Conservation (phyloP, 805 yeast species). For the Hanseniaspora clermontiae region DNA sequence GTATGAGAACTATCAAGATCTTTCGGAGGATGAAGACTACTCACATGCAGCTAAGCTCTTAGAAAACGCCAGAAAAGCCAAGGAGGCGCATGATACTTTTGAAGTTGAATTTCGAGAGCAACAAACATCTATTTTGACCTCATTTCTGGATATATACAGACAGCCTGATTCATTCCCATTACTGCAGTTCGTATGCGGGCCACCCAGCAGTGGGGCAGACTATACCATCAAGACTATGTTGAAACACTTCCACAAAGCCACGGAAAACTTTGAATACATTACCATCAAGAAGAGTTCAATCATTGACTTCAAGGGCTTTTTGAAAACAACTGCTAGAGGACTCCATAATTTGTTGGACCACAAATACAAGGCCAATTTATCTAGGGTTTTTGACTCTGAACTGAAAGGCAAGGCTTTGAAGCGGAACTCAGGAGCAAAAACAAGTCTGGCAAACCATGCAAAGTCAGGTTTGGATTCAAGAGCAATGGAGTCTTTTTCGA, state of each 20-base stretch:
- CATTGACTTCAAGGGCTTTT: conserved; percentile 7
- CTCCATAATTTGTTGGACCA: background rate
- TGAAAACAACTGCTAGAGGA: conserved; percentile 4
- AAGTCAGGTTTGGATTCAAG: conserved; percentile 12
- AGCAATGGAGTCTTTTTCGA: conserved; percentile 6
- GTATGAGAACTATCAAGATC: background rate
- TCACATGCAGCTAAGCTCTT: background rate
- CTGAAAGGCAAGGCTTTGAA: background rate
- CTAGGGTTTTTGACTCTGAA: background rate
- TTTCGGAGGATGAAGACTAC: background rate
- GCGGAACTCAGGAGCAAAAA: background rate
- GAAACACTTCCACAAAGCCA: background rate
- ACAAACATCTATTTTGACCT: background rate
- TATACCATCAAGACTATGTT: background rate
- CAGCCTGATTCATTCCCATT: background rate
- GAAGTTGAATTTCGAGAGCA: background rate
- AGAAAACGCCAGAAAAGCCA: background rate
- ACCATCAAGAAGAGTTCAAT: conserved; percentile 1
- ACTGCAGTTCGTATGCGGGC: conserved; percentile 2
- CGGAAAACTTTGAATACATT: background rate
- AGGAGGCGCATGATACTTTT: background rate
- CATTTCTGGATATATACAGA: conserved; percentile 3
- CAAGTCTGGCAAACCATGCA: background rate
- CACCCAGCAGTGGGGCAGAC: conserved; percentile 3
- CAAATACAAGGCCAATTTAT: background rate